Percentiles rank a stretch among this genome's conserved stretches.
Conservation (phyloP, 257 asterid species). For the Echites panduratus region DNA sequence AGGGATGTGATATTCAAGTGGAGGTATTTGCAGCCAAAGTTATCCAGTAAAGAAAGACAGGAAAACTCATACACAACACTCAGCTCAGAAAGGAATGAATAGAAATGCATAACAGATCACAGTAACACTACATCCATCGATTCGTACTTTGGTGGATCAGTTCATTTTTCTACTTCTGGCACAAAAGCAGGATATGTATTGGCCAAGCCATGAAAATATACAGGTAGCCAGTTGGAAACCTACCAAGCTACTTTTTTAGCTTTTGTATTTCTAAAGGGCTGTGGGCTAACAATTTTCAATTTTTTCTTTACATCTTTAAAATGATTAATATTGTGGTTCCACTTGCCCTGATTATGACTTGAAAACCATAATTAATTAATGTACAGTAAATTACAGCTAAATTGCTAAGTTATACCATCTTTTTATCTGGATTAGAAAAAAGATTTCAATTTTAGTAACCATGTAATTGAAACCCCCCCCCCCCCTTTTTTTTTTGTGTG, state of each 20-base stretch:
- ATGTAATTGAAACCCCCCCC: too few species aligned
- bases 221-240: conserved; percentile 16
- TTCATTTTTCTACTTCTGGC: conserved; percentile 27
- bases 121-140: conserved; percentile 22
- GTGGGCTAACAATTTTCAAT: conserved; percentile 14
- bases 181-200: conserved; percentile 8
- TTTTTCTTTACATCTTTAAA: neutral
- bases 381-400: neutral
- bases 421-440: too few species aligned
- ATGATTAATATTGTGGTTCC: neutral
- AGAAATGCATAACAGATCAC: conserved; percentile 38
- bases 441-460: too few species aligned
- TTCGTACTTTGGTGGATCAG: conserved; percentile 24
- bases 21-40: neutral
- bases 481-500: too few species aligned
- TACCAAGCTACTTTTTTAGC: conserved; percentile 8
- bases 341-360: neutral
- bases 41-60: conserved; percentile 3
- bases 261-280: neutral
- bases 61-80: too few species aligned
- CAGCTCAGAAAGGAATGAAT: neutral
- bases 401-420: too few species aligned
- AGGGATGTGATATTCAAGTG: neutral
- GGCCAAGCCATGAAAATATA: conserved; percentile 13
- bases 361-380: neutral